Evolutionary conservation across 192 early-diverging fungal genomes (phyloP).

Genomic region (Mortierella hygrophila): DNA sequence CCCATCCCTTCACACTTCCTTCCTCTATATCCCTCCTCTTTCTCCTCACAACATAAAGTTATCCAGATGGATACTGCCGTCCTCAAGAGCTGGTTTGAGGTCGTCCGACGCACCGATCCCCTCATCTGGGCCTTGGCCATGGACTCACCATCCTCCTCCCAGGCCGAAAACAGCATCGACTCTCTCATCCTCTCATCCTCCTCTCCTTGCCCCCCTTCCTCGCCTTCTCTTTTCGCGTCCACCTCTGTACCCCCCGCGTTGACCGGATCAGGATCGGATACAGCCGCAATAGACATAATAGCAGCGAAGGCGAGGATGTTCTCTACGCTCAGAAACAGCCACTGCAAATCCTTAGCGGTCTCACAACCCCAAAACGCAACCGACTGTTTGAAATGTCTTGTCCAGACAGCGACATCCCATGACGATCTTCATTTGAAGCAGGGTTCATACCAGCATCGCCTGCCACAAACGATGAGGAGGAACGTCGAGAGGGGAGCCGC

Average conservation of each 20-base stretch:
- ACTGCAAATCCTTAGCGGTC: conserved; percentile 21
- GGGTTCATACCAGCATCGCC: not conserved
- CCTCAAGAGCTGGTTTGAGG: conserved; percentile 48
- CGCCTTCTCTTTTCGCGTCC: not conserved
- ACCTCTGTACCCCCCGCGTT: not conserved
- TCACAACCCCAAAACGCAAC: conserved; percentile 15
- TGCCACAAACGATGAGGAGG: not conserved
- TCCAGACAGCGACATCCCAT: conserved; percentile 17
- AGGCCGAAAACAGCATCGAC: not conserved
- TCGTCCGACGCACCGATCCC: conserved; percentile 40
- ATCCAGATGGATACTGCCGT: conserved; percentile 36
- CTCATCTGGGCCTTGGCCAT: conserved; percentile 46
- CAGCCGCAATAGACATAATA: not conserved
- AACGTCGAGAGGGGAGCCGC: not conserved
- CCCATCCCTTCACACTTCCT: not conserved
- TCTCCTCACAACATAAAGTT: not conserved
- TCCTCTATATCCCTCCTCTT: not conserved
- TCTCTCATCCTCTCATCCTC: not conserved
- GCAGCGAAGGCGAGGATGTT: not conserved
- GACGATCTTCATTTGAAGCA: not conserved
- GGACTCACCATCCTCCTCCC: not conserved
- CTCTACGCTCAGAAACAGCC: not conserved
- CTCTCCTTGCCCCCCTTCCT: not conserved
- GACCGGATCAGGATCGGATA: not conserved
- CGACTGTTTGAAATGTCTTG: conserved; percentile 48